A percentile compares a stretch with the other conserved stretches of the same genome.
Conservation (phyloP, 2,329 filamentous ascomycete genomes). For the Aspergillus awamori region DNA sequence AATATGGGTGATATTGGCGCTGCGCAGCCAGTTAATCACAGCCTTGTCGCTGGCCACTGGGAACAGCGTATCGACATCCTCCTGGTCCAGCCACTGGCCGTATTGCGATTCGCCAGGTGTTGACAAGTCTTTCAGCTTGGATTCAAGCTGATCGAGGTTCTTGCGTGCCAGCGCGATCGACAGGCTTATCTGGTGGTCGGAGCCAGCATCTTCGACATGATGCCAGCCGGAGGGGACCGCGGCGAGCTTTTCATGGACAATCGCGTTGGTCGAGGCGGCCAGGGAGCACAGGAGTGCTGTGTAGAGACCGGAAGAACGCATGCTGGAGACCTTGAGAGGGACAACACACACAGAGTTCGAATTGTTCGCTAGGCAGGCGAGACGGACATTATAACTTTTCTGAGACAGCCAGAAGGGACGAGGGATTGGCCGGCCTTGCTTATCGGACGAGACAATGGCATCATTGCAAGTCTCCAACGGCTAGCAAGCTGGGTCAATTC, state of each 20-base stretch:
- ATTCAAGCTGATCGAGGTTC: conserved; percentile 43
- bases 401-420: background rate
- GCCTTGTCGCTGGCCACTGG: conserved; percentile 39
- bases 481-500: background rate
- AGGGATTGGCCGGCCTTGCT: background rate
- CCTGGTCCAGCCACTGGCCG: conserved; percentile 52
- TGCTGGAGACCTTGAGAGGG: background rate
- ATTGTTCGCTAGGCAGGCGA: background rate
- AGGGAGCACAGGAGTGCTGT: conserved; percentile 7
- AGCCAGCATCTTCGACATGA: conserved; percentile 15
- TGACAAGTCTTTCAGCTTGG: conserved; percentile 45
- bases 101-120: conserved; percentile 53
- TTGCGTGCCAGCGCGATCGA: conserved; percentile 28
- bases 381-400: conserved; percentile 2
- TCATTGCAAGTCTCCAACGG: background rate
- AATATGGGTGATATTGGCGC: conserved; percentile 41
- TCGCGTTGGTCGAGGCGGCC: background rate
- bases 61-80: conserved; percentile 49
- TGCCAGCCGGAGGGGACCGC: conserved; percentile 4
- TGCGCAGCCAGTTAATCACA: conserved; percentile 51
- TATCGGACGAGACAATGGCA: conserved; percentile 3
- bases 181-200: conserved; percentile 20
- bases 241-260: conserved; percentile 6
- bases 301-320: conserved; percentile 8
- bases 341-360: background rate